Conservation (phyloP, 208 protist species). For the Naegleria lovaniensis region DNA sequence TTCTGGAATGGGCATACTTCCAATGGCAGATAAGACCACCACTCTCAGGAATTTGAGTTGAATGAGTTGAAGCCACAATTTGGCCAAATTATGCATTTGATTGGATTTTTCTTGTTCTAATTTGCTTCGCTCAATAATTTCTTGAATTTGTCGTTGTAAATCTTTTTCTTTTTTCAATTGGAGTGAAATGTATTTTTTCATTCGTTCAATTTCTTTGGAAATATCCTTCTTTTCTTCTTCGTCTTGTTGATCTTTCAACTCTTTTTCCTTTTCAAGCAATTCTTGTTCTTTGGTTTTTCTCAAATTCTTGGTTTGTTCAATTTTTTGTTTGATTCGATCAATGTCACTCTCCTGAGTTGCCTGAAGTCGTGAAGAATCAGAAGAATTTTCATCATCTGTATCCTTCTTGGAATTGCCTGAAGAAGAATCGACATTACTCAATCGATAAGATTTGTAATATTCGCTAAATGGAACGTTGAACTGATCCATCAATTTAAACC, state of each 20-base stretch:
- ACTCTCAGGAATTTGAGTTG: neutral
- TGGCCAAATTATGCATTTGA: neutral
- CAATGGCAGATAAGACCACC: neutral
- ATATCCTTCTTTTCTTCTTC: neutral
- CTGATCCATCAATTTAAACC: conserved; percentile 11
- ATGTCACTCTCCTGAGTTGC: neutral
- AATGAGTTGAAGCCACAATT: conserved; percentile 4
- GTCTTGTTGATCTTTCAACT: neutral
- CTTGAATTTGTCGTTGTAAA: neutral
- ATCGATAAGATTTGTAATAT: neutral
- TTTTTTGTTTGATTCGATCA: neutral
- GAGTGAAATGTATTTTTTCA: neutral
- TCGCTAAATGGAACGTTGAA: neutral
- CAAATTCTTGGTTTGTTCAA: neutral
- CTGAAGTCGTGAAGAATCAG: neutral
- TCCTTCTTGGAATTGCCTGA: neutral
- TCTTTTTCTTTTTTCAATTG: neutral
- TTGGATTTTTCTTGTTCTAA: neutral
- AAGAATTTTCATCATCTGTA: neutral
- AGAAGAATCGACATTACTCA: neutral
- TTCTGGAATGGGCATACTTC: neutral
- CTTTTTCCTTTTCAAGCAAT: neutral
- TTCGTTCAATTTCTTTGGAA: neutral
- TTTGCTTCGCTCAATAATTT: neutral
- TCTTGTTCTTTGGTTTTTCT: neutral